phyloP scores from a whole-genome alignment of 768 basidiomycete genomes.

The Rhizopogon rudus region DNA sequence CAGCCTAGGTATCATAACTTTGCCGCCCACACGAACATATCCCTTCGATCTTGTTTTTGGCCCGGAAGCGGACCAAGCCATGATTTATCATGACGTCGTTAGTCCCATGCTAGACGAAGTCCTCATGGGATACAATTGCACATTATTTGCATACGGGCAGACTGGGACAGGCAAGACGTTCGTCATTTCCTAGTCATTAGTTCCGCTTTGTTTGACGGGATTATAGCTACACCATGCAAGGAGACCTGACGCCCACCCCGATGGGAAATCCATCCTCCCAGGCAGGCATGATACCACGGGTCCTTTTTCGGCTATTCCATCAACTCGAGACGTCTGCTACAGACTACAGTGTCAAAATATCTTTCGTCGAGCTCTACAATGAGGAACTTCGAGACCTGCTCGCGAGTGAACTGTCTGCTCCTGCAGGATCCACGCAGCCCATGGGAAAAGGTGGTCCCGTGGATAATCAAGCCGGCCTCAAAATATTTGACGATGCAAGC shows the following conservation, averaged over 20 bases:
- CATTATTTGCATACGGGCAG: conserved; percentile 96
- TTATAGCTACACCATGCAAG: conserved; percentile 91
- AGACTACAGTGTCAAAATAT: conserved; percentile 92
- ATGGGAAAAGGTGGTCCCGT: conserved; percentile 62
- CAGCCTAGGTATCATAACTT: conserved; percentile 65
- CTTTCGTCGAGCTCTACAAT: conserved; percentile 95
- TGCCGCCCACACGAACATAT: conserved; percentile 81
- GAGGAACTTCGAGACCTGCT: conserved; percentile 96
- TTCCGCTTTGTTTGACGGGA: conserved; percentile 8
- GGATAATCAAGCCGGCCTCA: conserved; percentile 58
- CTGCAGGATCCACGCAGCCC: conserved; percentile 63
- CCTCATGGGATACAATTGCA: conserved; percentile 95
- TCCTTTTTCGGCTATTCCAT: conserved; percentile 86
- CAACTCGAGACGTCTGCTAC: conserved; percentile 69
- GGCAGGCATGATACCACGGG: conserved; percentile 96
- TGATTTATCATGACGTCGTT: conserved; percentile 93
- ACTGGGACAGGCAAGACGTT: conserved; percentile 99
- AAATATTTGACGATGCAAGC: conserved; percentile 88
- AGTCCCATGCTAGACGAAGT: conserved; percentile 91
- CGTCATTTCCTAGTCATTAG: conserved; percentile 25
- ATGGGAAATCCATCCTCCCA: conserved; percentile 84
- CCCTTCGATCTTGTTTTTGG: conserved; percentile 96
- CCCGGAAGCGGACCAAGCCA: conserved; percentile 91
- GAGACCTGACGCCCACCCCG: conserved; percentile 77
- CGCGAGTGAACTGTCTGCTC: conserved; percentile 68